Percentiles rank a stretch among this genome's conserved stretches.
phyloP scores from a whole-genome alignment of 2,329 filamentous ascomycete genomes.

The Chrysoporthe puriensis region DNA sequence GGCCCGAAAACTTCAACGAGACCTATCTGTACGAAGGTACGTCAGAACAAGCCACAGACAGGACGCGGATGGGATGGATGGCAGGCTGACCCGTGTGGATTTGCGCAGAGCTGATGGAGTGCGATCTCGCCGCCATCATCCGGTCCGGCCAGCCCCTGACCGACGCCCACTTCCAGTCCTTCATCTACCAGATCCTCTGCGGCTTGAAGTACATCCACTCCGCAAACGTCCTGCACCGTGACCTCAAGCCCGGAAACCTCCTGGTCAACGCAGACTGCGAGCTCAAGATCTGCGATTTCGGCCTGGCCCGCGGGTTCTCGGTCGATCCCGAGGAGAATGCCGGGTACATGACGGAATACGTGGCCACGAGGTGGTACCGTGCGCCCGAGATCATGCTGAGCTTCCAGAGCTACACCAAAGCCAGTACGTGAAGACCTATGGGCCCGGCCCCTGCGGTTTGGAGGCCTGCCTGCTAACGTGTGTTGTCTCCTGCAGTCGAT shows the following conservation, averaged over 20 bases:
- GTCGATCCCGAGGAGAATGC: conserved; percentile 98
- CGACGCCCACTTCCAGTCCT: conserved; percentile 98
- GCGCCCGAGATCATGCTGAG: conserved; percentile 99
- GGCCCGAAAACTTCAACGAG: conserved; percentile 98
- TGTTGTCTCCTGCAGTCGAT: conserved; percentile 68
- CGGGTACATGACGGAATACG: conserved; percentile 99
- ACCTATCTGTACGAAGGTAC: conserved; percentile 97
- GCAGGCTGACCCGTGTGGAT: conserved; percentile 8
- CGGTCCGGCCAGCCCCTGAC: conserved; percentile 95
- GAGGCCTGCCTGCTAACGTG: neutral
- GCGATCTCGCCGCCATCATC: conserved; percentile 96
- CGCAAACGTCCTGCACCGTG: conserved; percentile 94
- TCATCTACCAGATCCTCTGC: conserved; percentile 99
- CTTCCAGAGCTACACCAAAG: conserved; percentile 99
- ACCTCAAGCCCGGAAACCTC: conserved; percentile 95
- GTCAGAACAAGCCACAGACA: conserved; percentile 33
- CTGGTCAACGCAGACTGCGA: conserved; percentile 99
- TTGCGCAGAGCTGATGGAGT: conserved; percentile 93
- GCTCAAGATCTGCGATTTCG: conserved; percentile 99
- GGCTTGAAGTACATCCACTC: conserved; percentile 99
- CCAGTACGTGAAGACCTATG: conserved; percentile 71
- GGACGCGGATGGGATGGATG: too few species aligned
- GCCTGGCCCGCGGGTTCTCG: conserved; percentile 93
- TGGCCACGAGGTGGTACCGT: conserved; percentile 92
- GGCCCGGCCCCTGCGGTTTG: neutral